phyloP scores from a whole-genome alignment of 2,329 filamentous ascomycete species.

The Paraconiothyrium sp. region DNA sequence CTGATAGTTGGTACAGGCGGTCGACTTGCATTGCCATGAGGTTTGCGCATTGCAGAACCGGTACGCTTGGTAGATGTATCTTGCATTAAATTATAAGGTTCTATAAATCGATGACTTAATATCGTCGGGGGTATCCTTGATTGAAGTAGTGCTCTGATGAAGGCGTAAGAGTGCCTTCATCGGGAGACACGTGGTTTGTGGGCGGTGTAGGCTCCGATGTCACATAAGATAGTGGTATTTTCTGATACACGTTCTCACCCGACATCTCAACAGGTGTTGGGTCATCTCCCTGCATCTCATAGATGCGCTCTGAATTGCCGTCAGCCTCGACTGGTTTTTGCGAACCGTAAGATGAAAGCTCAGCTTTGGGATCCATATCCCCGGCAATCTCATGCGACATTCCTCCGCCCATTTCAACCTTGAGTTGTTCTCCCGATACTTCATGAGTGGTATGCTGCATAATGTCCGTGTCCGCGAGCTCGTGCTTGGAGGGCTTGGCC shows the following conservation, averaged over 20 bases:
- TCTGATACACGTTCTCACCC: conserved; percentile 19
- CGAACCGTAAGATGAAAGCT: conserved; percentile 22
- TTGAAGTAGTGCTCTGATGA: conserved; percentile 1
- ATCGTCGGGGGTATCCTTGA: not conserved
- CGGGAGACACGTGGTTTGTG: not conserved
- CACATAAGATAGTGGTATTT: not conserved
- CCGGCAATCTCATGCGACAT: conserved; percentile 29
- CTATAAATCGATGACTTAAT: not conserved
- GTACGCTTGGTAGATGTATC: not conserved
- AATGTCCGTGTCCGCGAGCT: conserved; percentile 26
- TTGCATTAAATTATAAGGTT: conserved; percentile 2
- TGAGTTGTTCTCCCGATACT: conserved; percentile 21
- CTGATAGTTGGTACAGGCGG: not conserved
- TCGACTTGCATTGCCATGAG: not conserved
- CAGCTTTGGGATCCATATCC: conserved; percentile 23
- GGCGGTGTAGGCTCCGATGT: not conserved
- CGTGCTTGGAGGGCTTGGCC: conserved; percentile 17
- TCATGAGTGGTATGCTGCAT: conserved; percentile 18
- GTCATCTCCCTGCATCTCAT: conserved; percentile 29
- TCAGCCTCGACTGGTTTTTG: conserved; percentile 27
- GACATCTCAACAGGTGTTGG: conserved; percentile 21
- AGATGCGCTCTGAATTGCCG: conserved; percentile 16
- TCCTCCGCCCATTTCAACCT: conserved; percentile 27
- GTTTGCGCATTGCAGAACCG: not conserved
- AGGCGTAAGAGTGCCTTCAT: not conserved